Conservation (phyloP, 2,329 filamentous ascomycete species). For the Microdochium nivale region DNA sequence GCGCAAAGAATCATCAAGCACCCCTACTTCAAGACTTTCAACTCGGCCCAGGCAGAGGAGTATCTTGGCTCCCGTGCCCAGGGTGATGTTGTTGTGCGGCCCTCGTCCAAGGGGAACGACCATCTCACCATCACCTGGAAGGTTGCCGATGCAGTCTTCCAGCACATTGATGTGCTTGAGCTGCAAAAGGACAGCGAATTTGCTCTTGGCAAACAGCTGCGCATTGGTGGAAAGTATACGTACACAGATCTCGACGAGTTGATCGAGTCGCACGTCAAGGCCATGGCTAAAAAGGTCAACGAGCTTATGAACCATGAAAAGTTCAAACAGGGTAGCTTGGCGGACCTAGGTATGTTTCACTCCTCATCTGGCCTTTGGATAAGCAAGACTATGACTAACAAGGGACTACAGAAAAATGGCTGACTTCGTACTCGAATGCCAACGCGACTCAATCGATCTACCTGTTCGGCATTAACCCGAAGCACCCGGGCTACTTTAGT, state of each 20-base stretch:
- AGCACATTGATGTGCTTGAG: conserved; percentile 95
- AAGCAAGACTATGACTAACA: conserved; percentile 11
- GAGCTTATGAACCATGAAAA: conserved; percentile 94
- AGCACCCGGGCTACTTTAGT: conserved; percentile 89
- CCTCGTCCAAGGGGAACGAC: conserved; percentile 90
- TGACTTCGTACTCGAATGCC: conserved; percentile 90
- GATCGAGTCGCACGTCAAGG: conserved; percentile 94
- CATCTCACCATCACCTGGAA: conserved; percentile 98
- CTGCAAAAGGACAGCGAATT: conserved; percentile 97
- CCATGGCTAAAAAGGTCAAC: conserved; percentile 95
- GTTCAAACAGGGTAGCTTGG: conserved; percentile 73
- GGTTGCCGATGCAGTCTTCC: conserved; percentile 89
- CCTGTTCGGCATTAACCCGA: conserved; percentile 88
- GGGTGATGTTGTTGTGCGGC: conserved; percentile 90
- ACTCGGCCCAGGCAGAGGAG: conserved; percentile 84
- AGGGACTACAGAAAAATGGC: conserved; percentile 70
- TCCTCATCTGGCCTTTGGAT: neutral
- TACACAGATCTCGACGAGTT: conserved; percentile 96
- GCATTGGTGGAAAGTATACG: conserved; percentile 78
- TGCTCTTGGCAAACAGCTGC: conserved; percentile 77
- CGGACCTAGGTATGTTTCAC: conserved; percentile 67
- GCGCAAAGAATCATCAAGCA: conserved; percentile 96
- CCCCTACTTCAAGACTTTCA: conserved; percentile 90
- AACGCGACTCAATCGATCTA: conserved; percentile 92
- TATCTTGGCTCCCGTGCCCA: conserved; percentile 78